These are phyloP conservation scores for Spizellomyces sp. DNA, from an alignment of 192 early-diverging fungal species.

Conservation along the genomic window DNA sequence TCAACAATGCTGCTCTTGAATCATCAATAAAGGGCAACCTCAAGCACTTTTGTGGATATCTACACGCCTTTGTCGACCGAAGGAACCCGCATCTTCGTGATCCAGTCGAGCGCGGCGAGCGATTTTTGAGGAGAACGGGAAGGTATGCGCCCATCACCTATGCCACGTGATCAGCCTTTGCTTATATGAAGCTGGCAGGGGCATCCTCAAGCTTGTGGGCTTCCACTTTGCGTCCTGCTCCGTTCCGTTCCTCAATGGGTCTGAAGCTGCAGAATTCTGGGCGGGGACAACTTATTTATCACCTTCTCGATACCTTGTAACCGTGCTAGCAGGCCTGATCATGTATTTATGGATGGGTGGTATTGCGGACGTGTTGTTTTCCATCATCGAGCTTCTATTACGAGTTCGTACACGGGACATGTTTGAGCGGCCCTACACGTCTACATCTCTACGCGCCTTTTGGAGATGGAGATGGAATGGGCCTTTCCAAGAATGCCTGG, in stretches of 20 bases:
- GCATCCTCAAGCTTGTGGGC: conserved; percentile 10
- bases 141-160: background rate
- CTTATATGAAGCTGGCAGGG: background rate
- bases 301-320: background rate
- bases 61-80: background rate
- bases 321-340: background rate
- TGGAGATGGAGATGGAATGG: conserved; percentile 21
- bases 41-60: background rate
- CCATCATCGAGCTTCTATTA: background rate
- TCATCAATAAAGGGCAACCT: background rate
- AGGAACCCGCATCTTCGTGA: conserved; percentile 1
- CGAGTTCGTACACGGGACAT: conserved; percentile 16
- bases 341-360: conserved; percentile 30
- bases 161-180: background rate
- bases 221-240: background rate
- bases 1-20: background rate
- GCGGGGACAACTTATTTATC: background rate
- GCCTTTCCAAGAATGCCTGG: conserved; percentile 16
- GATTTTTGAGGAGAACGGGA: background rate
- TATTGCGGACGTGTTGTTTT: conserved; percentile 1
- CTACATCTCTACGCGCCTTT: conserved; percentile 14
- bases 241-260: background rate
- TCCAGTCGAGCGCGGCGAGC: background rate
- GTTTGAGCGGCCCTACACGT: conserved; percentile 4
- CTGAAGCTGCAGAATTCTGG: background rate